Base-by-base conservation (phyloP, 2,329 filamentous ascomycete genomes). In the Hypoxylon rubiginosum region DNA sequence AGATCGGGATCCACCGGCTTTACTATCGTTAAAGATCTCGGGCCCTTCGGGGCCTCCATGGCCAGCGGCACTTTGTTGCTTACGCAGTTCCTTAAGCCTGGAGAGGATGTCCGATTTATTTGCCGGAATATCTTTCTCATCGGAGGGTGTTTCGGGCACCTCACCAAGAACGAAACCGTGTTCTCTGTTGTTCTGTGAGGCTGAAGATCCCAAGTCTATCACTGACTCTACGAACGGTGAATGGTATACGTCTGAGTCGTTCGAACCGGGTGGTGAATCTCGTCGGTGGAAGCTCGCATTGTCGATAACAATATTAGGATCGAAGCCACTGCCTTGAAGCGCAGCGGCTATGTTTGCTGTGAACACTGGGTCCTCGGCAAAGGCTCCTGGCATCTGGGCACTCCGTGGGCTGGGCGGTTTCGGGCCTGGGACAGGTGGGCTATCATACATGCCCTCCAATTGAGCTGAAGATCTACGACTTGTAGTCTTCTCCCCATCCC, bases 261-360 rank as follows among this genome's bases (percentile, higher is more conserved):
- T 85, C 3, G 88, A 86, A 4, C 86, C 85, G 3, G 89, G 88
- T 7, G 90, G 88, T 0, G 89, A 91, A 57, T 88, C 85, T 28
- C 90, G 88, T 54, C 83, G 84, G 68, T 87, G 87, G 72, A 89
- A 93, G 1, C 78, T 81, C 0, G 88, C 86, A 71, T 93, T 85
- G 49, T 92, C 82, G 36, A 91, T 90, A 49, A 93, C 88, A 62
- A 93, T 88, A 43, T 91, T 85, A 4, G 90, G 87, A 72, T 92
- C 86, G 68, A 93, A 93, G 0, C 91, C 91, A 49, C 88, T 86
- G n/a, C 88, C 85, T 73, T 90, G 81, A 52, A 92, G 82, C 1
- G 89, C 90, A 51, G 90, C 91, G 62, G 90, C 90, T 50, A 93
- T 79, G 2, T 86, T 88, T 28, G 91, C 91, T 7, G 89, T 88